phyloP scores from a whole-genome alignment of 225 moss, liverwort and hornwort genomes.

The Thuidium tamariscinum region DNA sequence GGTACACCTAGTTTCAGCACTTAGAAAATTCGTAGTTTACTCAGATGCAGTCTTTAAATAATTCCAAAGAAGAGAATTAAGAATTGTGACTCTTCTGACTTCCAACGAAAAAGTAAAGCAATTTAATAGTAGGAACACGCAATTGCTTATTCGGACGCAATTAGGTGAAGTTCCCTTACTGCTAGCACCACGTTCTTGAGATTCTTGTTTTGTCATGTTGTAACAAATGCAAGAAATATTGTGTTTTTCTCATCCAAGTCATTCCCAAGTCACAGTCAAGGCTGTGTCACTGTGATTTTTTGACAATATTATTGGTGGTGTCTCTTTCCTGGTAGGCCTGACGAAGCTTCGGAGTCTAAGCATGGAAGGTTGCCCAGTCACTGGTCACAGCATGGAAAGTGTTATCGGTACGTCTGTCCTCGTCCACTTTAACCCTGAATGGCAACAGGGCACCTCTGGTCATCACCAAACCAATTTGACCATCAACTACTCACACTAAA shows the following conservation, averaged over 20 bases:
- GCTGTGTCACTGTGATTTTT: not conserved
- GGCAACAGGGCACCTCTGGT: not conserved
- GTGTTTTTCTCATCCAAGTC: not conserved
- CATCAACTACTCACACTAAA: not conserved
- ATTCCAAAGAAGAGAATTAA: not conserved
- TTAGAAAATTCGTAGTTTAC: not conserved
- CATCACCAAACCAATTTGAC: not conserved
- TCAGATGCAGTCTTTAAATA: not conserved
- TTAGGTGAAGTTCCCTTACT: not conserved
- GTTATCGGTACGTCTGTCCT: constrained; percentile 42
- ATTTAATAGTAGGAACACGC: not conserved
- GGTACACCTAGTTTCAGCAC: not conserved
- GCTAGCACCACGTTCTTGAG: not conserved
- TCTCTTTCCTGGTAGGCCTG: constrained; percentile 34
- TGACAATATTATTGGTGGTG: not conserved
- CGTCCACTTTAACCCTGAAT: not conserved
- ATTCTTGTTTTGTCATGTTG: not conserved
- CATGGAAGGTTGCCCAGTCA: constrained; percentile 87
- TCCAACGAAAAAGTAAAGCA: not conserved
- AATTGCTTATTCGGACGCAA: not conserved
- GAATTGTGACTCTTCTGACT: not conserved
- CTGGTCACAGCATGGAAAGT: constrained; percentile 65
- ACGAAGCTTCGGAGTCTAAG: constrained; percentile 54
- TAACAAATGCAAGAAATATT: not conserved
- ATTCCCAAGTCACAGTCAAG: not conserved